Evolutionary conservation across 2,329 filamentous ascomycete species (phyloP).

Genomic region (Ophiostoma montium): DNA sequence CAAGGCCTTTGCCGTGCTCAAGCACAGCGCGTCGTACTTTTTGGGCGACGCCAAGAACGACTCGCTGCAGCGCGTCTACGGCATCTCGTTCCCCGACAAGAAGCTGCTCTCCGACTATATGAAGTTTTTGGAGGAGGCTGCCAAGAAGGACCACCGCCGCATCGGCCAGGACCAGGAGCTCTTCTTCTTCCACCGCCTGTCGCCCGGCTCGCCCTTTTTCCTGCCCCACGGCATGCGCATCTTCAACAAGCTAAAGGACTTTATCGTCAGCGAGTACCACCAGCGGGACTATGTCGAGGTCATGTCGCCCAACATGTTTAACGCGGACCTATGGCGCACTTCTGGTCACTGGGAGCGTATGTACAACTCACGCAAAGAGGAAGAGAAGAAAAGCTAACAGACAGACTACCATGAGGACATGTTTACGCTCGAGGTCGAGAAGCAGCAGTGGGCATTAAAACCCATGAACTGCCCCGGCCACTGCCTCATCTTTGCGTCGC

Average conservation of each 20-base stretch:
- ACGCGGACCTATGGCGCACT: conserved; percentile 81
- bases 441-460: conserved; percentile 40
- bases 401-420: conserved; percentile 80
- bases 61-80: conserved; percentile 90
- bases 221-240: conserved; percentile 57
- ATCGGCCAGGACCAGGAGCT: conserved; percentile 93
- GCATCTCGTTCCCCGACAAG: conserved; percentile 91
- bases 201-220: conserved; percentile 89
- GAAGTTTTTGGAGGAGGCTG: conserved; percentile 93
- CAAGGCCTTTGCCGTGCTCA: conserved; percentile 89
- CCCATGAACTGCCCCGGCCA: conserved; percentile 91
- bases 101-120: conserved; percentile 86
- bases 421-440: conserved; percentile 63
- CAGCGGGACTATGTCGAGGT: conserved; percentile 91
- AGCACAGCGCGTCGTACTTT: conserved; percentile 58
- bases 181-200: conserved; percentile 90
- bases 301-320: conserved; percentile 93
- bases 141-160: conserved; percentile 87
- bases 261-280: conserved; percentile 79
- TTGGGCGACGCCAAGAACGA: conserved; percentile 88
- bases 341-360: conserved; percentile 75
- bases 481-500: conserved; percentile 67
- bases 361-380: no score
- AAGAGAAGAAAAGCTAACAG: conserved; percentile 2
- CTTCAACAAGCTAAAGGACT: conserved; percentile 36